phyloP scores from a whole-genome alignment of 345 rosid species.

The Cardamine occulta region DNA sequence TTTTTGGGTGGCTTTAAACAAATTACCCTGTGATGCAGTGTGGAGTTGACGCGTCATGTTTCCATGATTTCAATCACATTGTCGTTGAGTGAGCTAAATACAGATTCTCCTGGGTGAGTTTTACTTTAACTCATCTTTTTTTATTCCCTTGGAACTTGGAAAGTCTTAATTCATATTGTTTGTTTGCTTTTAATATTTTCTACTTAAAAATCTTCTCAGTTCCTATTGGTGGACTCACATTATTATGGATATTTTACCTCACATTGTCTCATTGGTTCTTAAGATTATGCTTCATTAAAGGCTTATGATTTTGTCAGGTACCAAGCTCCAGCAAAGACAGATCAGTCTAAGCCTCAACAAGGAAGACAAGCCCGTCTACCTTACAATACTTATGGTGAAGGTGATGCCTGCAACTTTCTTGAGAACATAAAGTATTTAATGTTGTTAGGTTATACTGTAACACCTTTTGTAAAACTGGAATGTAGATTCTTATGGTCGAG shows the following conservation, averaged over 20 bases:
- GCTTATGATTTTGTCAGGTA: constrained; percentile 53
- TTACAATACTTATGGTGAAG: constrained; percentile 66
- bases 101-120: constrained; percentile 80
- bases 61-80: constrained; percentile 92
- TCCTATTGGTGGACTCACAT: neutral
- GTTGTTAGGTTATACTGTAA: constrained; percentile 7
- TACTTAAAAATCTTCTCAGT: neutral
- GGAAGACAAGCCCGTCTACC: constrained; percentile 53
- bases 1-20: constrained; percentile 3
- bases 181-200: neutral
- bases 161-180: neutral
- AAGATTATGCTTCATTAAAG: constrained; percentile 9
- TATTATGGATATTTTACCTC: constrained; percentile 14
- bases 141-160: neutral
- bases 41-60: constrained; percentile 92
- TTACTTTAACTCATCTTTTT: neutral
- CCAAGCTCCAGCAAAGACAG: constrained; percentile 69
- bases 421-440: neutral
- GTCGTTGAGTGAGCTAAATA: constrained; percentile 70
- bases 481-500: constrained; percentile 55
- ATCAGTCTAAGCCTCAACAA: constrained; percentile 63
- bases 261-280: neutral
- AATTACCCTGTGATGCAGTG: constrained; percentile 61
- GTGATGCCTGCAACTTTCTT: constrained; percentile 46
- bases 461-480: neutral